A percentile compares a stretch with the other conserved stretches of the same genome.
These are phyloP conservation scores for Sarcocystis neurona DNA, from an alignment of 169 alveolate genomes.

Conservation along the genomic window DNA sequence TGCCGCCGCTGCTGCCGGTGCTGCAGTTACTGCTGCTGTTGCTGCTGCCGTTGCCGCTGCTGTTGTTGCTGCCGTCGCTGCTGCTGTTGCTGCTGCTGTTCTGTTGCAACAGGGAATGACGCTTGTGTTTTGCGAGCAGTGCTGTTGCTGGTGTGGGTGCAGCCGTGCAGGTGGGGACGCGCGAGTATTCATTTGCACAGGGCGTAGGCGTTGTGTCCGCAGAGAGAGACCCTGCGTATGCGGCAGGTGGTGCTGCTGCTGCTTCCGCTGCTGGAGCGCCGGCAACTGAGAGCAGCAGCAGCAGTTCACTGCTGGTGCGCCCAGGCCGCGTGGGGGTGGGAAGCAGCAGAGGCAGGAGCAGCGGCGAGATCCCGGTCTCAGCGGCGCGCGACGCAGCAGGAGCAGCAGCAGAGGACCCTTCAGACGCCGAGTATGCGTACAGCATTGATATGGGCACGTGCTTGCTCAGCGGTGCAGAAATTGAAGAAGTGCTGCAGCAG, in stretches of 20 bases:
- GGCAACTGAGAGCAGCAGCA: too few relatives aligned
- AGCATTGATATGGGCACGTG: constrained; percentile 29
- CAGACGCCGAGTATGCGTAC: constrained; percentile 27
- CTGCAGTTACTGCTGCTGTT: too few relatives aligned
- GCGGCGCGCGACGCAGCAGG: background rate
- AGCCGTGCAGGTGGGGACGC: constrained; percentile 51
- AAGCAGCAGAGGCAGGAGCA: background rate
- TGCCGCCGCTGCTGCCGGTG: too few relatives aligned
- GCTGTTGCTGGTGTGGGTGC: background rate
- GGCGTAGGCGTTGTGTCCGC: constrained; percentile 34
- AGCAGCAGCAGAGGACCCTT: background rate
- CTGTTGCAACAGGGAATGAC: background rate
- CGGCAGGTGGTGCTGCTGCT: too few relatives aligned
- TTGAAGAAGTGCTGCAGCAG: constrained; percentile 1
- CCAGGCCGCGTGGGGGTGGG: too few relatives aligned
- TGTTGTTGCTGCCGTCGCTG: background rate
- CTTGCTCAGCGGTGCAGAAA: background rate
- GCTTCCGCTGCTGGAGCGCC: too few relatives aligned
- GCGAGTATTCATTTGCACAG: constrained; percentile 44
- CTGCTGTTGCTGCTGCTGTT: background rate
- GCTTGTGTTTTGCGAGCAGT: background rate
- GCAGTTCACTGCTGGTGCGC: too few relatives aligned
- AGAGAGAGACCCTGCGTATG: background rate
- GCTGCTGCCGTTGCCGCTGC: background rate
- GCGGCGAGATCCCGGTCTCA: background rate